These are phyloP conservation scores for Cavenderia fasciculata DNA, from an alignment of 78 protist species.

Conservation along the genomic window DNA sequence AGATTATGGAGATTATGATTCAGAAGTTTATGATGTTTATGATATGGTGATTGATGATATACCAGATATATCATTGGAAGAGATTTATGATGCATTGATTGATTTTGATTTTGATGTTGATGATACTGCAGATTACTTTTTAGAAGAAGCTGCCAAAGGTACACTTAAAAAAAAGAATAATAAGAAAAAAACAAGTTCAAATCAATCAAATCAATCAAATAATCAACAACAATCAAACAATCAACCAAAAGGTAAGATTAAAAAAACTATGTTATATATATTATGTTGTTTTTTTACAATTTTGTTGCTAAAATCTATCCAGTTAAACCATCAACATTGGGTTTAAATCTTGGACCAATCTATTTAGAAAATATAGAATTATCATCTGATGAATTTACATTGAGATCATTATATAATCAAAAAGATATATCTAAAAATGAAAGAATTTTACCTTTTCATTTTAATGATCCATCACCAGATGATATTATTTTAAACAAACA, in stretches of 20 bases:
- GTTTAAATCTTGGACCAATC: conserved; percentile 9
- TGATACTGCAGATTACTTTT: conserved; percentile 18
- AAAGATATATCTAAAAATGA: background rate
- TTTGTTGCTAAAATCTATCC: background rate
- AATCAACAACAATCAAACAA: conserved; percentile 13
- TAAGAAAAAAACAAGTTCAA: background rate
- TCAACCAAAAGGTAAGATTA: conserved; percentile 11
- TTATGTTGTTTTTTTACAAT: background rate
- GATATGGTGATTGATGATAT: conserved; percentile 23
- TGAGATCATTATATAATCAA: conserved; percentile 16
- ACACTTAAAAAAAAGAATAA: background rate
- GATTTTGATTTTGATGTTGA: conserved; percentile 55
- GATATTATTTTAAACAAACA: conserved; percentile 44
- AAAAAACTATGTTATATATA: too few relatives aligned
- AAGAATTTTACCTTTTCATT: conserved; percentile 36
- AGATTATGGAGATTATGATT: conserved; percentile 32
- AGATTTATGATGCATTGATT: conserved; percentile 41
- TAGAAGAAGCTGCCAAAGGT: background rate
- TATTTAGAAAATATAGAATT: background rate
- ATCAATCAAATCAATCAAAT: background rate
- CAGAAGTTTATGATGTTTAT: conserved; percentile 64
- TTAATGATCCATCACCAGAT: conserved; percentile 71
- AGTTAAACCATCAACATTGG: conserved; percentile 39
- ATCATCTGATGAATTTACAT: conserved; percentile 15
- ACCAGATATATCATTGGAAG: conserved; percentile 19